Percentiles rank a stretch among this genome's conserved stretches.
phyloP scores from a whole-genome alignment of 2,329 filamentous ascomycete species.

The Coleophoma cylindrospora region DNA sequence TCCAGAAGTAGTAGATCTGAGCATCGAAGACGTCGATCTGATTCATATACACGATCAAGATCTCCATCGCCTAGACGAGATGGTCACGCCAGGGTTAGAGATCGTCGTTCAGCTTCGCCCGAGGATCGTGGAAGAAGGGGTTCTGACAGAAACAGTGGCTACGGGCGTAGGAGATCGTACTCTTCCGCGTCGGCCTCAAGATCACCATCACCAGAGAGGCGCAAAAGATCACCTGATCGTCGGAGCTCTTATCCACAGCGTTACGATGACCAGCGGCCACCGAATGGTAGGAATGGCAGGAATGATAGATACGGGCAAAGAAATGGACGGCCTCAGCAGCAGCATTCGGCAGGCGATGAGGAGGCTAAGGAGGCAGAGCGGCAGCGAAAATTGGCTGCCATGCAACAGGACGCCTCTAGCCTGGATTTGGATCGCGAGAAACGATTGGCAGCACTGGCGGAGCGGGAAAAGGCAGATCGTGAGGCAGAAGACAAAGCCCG shows the following conservation, averaged over 20 bases:
- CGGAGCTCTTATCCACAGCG: conserved; percentile 20
- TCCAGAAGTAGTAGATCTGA: conserved; percentile 28
- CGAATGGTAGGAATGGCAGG: conserved; percentile 18
- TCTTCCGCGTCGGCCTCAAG: conserved; percentile 23
- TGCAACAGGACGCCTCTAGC: conserved; percentile 66
- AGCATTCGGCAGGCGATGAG: conserved; percentile 5
- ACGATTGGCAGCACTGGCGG: conserved; percentile 61
- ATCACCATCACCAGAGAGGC: conserved; percentile 31
- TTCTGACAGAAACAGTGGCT: conserved; percentile 9
- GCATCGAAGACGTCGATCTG: conserved; percentile 36
- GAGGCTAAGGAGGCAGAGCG: conserved; percentile 46
- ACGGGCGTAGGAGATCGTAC: conserved; percentile 12
- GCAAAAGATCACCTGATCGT: conserved; percentile 26
- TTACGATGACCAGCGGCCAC: conserved; percentile 17
- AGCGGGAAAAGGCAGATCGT: conserved; percentile 56
- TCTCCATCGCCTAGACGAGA: conserved; percentile 11
- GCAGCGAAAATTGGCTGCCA: conserved; percentile 64
- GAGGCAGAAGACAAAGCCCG: conserved; percentile 64
- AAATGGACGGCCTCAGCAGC: conserved; percentile 17
- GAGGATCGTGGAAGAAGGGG: conserved; percentile 17
- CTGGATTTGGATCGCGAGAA: conserved; percentile 66
- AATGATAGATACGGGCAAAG: conserved; percentile 18
- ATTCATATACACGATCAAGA: conserved; percentile 26
- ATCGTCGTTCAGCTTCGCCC: conserved; percentile 23
- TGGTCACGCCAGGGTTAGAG: conserved; percentile 12